Conservation (phyloP, 208 protist species). For the Leptomonas seymouri region DNA sequence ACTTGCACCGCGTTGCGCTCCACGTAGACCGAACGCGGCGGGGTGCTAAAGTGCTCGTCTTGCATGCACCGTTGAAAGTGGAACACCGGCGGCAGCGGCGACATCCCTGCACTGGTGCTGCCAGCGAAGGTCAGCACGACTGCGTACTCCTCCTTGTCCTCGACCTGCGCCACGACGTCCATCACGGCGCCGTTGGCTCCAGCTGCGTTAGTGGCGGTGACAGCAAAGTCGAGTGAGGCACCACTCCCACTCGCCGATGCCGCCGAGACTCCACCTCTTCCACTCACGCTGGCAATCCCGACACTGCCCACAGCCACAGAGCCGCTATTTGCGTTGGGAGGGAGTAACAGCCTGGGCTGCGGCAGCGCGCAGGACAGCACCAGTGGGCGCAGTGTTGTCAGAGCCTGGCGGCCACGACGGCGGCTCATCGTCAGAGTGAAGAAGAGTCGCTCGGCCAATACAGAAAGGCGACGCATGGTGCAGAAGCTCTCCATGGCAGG, state of each 20-base stretch:
- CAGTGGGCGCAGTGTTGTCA: slow-evolving; percentile 59
- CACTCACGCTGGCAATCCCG: background rate
- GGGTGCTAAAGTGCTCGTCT: slow-evolving; percentile 65
- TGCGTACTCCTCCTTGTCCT: slow-evolving; percentile 51
- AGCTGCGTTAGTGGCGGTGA: background rate
- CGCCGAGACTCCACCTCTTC: background rate
- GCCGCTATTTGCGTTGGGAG: background rate
- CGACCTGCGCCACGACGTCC: slow-evolving; percentile 12
- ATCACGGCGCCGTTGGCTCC: background rate
- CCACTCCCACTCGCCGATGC: no score
- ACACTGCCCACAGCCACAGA: background rate
- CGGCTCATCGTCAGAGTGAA: slow-evolving; percentile 77
- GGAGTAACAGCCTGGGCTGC: slow-evolving; percentile 9
- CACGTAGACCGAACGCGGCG: slow-evolving; percentile 41
- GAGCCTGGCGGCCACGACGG: slow-evolving; percentile 47
- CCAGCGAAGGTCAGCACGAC: slow-evolving; percentile 70
- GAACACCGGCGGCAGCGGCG: slow-evolving; percentile 46
- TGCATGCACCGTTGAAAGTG: slow-evolving; percentile 68
- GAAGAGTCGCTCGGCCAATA: slow-evolving; percentile 63
- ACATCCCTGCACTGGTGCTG: slow-evolving; percentile 29
- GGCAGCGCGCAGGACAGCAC: slow-evolving; percentile 72
- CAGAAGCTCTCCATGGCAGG: slow-evolving; percentile 79
- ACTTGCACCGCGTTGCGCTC: slow-evolving; percentile 55
- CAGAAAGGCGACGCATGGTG: slow-evolving; percentile 55
- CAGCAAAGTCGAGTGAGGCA: background rate